Evolutionary conservation across 163 green algal genomes (phyloP), one percentile per base, ranked within the genome.

Genomic region (Scenedesmus sp.): DNA sequence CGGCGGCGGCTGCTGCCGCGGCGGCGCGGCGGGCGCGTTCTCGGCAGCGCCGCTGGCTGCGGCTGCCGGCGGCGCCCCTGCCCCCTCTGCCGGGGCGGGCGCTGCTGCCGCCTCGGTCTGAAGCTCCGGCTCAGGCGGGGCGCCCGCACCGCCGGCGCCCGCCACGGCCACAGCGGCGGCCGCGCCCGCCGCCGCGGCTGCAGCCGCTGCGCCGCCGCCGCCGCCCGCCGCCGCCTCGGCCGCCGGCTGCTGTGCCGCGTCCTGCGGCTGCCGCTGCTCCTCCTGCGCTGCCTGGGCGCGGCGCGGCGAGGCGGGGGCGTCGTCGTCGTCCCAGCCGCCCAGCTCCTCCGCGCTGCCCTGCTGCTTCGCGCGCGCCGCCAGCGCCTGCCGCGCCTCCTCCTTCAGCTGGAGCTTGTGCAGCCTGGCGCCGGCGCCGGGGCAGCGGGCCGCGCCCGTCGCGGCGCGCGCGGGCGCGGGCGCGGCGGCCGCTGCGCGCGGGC

Each of bases 361-460:
- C 57, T 83, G 48, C 75, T 87, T 47, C 10, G 39, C 39, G 10
- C 39, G 39, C 7, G 39, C 39, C 39, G 39, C 39, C 39, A 47
- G 70, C 80, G 86, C 72, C 76, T 86, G 77, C 67, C 87, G 78
- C 71, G 86, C 78, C 77, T 92, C 83, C 81, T 92, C 85, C 64
- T 88, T 90, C 57, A 83, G 64, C 74, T 90, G 72, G 63, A 92
- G 83, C 75, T 91, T 91, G 39, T 90, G 80, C 33, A 89, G 63
- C 80, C 87, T 92, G 82, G 22, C 18, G 4, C 4, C 18, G 3
- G 2, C 34, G 13, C 3, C 2, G 6, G 17, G 39, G 31, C 29
- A 36, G 7, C 42, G 34, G 9, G n/a, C n/a, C n/a, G n/a, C n/a
- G n/a, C n/a, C n/a, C n/a, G n/a, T n/a, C n/a, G n/a, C n/a, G n/a